Base-by-base conservation (phyloP, 306 rosid species). In the Ormosia emarginata region DNA sequence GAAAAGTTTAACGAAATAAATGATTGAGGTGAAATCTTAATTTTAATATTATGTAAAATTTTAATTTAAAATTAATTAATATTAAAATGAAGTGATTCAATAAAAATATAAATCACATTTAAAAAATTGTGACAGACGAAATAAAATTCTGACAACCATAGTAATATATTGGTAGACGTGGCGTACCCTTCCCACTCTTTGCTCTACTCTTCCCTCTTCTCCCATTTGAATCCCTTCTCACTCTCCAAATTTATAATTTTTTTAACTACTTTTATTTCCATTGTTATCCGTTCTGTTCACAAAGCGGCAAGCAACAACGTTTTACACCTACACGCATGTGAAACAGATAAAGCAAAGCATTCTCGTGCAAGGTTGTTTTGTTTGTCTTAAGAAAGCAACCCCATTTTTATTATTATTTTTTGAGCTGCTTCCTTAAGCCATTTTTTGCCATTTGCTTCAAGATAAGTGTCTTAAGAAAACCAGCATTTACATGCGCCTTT, bases 241-340 rank as follows among this genome's bases (percentile, higher is more conserved):
- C 40, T 11, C 76, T 67, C 30, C 67, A 82, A 82, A 77, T 71
- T 81, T 58, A 67, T 75, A 17, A 15, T 52, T 12, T 61, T 59
- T 44, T 33, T 77, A 65, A 17, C 47, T 65, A 14, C 71, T 47
- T 47, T 47, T 81, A 32, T 3, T 77, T 62, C 32, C 43, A 3
- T 43, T 47, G 11, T 76, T 77, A 18, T 68, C 43, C 64, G 30
- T 59, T 56, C 43, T 71, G 30, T 69, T 56, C 71, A 84, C 67
- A 76, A 81, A 81, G 33, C 87, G 75, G 72, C 74, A 90, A 85
- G 92, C 89, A 87, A 88, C 78, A 56, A 67, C 50, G 14, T 73
- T 52, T 67, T 36, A 4, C 41, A 29, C 75, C 68, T 36, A 4
- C 81, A 78, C 83, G 66, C 83, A 44, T 75, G 39, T 49, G 40